Evolutionary conservation across 2,329 filamentous ascomycete genomes (phyloP).

Genomic region (Colletotrichum lini): DNA sequence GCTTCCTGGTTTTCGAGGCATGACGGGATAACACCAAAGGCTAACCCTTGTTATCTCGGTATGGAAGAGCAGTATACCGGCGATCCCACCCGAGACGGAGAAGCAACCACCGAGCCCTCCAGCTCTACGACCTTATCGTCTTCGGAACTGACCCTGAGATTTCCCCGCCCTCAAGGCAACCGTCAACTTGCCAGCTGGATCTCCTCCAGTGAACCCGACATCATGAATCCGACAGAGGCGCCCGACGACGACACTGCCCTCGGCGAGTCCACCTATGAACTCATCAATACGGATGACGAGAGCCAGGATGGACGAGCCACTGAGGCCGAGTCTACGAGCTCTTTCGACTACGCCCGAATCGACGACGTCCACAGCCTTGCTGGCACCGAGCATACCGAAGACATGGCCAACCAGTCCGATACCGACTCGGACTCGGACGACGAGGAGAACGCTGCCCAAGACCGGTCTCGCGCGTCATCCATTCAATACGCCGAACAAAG

Average conservation of each 20-base stretch:
- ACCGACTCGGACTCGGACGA: conserved; percentile 40
- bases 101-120: conserved; percentile 44
- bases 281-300: conserved; percentile 69
- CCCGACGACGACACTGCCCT: conserved; percentile 66
- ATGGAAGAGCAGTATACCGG: conserved; percentile 64
- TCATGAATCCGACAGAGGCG: conserved; percentile 63
- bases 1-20: conserved; percentile 49
- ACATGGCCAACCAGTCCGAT: conserved; percentile 44
- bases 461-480: conserved; percentile 53
- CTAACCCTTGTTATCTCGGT: conserved; percentile 58
- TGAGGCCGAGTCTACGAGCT: conserved; percentile 66
- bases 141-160: conserved; percentile 68
- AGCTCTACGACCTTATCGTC: conserved; percentile 50
- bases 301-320: conserved; percentile 64
- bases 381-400: conserved; percentile 63
- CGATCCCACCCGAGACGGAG: conserved; percentile 36
- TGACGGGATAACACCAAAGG: conserved; percentile 53
- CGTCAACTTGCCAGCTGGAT: conserved; percentile 72
- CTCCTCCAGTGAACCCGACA: conserved; percentile 69
- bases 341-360: conserved; percentile 62
- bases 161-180: conserved; percentile 70
- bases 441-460: conserved; percentile 43
- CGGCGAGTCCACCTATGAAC: conserved; percentile 70
- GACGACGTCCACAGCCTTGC: conserved; percentile 68
- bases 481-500: conserved; percentile 66